Percentiles rank a stretch among this genome's conserved stretches.
Evolutionary conservation across 2,329 filamentous ascomycete genomes (phyloP).

Genomic region (Domatiomyces globalis): DNA sequence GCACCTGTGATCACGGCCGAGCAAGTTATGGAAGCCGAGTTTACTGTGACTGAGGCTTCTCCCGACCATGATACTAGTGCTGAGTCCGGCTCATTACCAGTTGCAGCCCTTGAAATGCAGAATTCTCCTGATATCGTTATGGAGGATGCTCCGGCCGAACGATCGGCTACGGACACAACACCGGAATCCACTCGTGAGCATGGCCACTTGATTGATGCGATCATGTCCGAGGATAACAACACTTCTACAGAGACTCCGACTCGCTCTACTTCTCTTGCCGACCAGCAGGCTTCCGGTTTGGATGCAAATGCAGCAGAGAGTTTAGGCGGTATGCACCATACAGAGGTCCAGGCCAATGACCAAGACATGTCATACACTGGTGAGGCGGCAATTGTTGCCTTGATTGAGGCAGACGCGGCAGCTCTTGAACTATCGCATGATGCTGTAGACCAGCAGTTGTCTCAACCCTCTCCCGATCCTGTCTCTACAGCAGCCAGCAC

Average conservation of each 20-base stretch:
- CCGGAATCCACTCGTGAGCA: constrained; percentile 1
- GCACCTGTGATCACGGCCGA: neutral
- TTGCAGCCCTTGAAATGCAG: neutral
- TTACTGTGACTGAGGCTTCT: neutral
- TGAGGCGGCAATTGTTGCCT: constrained; percentile 21
- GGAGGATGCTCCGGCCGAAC: neutral
- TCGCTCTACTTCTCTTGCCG: constrained; percentile 5
- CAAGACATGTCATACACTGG: constrained; percentile 5
- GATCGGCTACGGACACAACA: too few relatives aligned
- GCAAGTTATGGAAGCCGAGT: neutral
- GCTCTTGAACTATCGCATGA: constrained; percentile 1
- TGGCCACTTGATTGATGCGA: constrained; percentile 13
- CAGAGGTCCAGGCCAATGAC: neutral
- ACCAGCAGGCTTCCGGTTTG: neutral
- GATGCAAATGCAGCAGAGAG: neutral
- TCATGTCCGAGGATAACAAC: constrained; percentile 17
- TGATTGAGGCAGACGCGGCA: constrained; percentile 15
- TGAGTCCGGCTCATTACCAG: neutral
- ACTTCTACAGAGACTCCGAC: constrained; percentile 21
- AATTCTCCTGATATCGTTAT: neutral
- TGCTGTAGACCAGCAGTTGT: neutral
- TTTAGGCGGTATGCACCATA: neutral
- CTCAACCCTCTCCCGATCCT: constrained; percentile 2
- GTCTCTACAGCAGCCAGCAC: constrained; percentile 1
- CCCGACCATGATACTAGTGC: neutral